A percentile compares a stretch with the other conserved stretches of the same genome.
These are phyloP conservation scores for Populus davidiana DNA, from an alignment of 345 rosid genomes.

Conservation along the genomic window DNA sequence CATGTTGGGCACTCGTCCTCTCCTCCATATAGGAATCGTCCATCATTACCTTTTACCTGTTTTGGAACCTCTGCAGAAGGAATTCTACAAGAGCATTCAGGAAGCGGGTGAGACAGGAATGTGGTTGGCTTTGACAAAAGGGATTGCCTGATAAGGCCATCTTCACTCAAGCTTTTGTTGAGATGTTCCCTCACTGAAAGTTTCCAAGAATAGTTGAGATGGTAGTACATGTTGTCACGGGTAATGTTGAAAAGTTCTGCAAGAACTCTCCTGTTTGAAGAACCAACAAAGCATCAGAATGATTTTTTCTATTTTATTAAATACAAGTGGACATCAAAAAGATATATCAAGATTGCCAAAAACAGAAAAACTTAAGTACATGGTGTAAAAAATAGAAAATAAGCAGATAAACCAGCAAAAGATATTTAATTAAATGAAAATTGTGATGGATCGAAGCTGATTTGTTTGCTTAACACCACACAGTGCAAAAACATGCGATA, in stretches of 20 bases:
- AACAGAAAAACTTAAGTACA: not conserved
- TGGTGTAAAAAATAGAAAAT: not conserved
- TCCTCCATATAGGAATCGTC: conserved; percentile 57
- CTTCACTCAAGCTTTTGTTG: conserved; percentile 71
- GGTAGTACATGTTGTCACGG: conserved; percentile 70
- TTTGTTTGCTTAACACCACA: not conserved
- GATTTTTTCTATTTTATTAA: not conserved
- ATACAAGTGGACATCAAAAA: not conserved
- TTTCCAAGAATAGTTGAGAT: conserved; percentile 77
- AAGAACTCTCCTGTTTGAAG: conserved; percentile 59
- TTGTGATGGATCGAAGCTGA: not conserved
- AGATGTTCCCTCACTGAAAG: conserved; percentile 70
- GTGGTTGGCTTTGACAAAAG: conserved; percentile 56
- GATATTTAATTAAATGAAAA: not conserved
- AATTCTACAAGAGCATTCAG: conserved; percentile 93
- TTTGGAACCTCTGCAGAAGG: conserved; percentile 37
- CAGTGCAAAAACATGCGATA: not conserved
- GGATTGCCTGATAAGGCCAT: conserved; percentile 71
- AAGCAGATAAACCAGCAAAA: not conserved
- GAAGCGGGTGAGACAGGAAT: conserved; percentile 87
- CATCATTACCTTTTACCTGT: conserved; percentile 37
- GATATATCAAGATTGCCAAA: not conserved
- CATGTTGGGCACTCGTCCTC: conserved; percentile 91
- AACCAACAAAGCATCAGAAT: conserved; percentile 2
- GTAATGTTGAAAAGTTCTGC: conserved; percentile 52